Conservation (phyloP, 495 filamentous ascomycete species). For the Penicillium malachiteum region DNA sequence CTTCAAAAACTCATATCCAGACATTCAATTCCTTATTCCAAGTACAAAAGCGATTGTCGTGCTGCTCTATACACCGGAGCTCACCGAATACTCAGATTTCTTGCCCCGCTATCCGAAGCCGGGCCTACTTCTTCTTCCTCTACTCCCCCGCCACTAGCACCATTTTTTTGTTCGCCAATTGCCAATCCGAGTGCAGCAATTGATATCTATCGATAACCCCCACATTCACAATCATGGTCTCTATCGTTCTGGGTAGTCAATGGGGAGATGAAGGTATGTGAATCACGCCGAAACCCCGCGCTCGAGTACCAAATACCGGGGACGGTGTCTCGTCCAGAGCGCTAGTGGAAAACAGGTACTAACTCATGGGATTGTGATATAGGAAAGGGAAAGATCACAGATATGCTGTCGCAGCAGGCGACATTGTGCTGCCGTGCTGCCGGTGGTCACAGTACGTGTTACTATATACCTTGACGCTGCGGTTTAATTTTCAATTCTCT, state of each 20-base stretch:
- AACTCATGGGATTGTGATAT: not conserved
- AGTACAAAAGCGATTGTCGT: not conserved
- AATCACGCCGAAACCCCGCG: not conserved
- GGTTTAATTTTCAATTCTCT: constrained; percentile 2
- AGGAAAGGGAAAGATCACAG: constrained; percentile 71
- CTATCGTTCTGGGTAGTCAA: constrained; percentile 62
- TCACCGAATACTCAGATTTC: constrained; percentile 18
- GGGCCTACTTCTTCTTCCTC: constrained; percentile 22
- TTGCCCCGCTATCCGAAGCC: constrained; percentile 27
- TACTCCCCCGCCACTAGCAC: constrained; percentile 18
- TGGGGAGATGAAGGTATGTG: constrained; percentile 64
- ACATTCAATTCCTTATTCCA: not conserved
- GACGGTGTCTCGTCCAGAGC: too few relatives aligned
- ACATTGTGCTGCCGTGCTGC: constrained; percentile 62
- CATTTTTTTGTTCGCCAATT: constrained; percentile 12
- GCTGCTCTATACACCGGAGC: constrained; percentile 14
- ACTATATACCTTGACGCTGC: not conserved
- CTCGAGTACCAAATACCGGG: not conserved
- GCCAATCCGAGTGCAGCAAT: constrained; percentile 9
- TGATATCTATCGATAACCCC: not conserved
- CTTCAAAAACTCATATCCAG: not conserved
- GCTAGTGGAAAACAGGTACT: not conserved
- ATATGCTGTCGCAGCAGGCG: constrained; percentile 59
- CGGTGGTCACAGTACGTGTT: constrained; percentile 62
- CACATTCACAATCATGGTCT: constrained; percentile 45